Evolutionary conservation across 306 rosid genomes (phyloP).

Genomic region (Ammopiptanthus mongolicus): DNA sequence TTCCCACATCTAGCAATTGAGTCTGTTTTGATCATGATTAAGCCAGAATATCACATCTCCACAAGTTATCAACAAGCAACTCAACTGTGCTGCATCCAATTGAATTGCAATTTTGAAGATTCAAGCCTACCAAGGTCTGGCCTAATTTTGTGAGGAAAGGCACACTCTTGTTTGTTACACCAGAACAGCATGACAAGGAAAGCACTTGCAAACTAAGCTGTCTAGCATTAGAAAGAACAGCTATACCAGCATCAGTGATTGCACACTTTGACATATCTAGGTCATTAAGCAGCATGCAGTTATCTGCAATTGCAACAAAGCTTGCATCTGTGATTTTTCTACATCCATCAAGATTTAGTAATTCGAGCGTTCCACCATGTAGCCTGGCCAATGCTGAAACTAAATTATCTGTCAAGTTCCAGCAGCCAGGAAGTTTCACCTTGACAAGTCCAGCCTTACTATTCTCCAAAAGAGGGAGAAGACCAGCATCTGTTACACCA

Average conservation of each 20-base stretch:
- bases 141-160: constrained; percentile 64
- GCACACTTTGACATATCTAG: constrained; percentile 70
- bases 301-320: constrained; percentile 57
- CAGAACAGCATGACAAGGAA: constrained; percentile 73
- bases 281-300: constrained; percentile 69
- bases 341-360: constrained; percentile 83
- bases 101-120: constrained; percentile 66
- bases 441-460: constrained; percentile 61
- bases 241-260: constrained; percentile 58
- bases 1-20: too few species aligned
- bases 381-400: constrained; percentile 55
- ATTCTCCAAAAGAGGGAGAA: constrained; percentile 67
- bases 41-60: constrained; percentile 87
- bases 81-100: constrained; percentile 52
- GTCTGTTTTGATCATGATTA: too few species aligned
- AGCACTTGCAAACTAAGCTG: constrained; percentile 68
- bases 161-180: constrained; percentile 55
- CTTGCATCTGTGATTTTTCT: constrained; percentile 70
- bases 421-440: constrained; percentile 74
- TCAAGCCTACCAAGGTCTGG: constrained; percentile 64
- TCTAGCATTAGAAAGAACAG: constrained; percentile 46
- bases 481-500: constrained; percentile 76
- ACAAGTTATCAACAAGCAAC: constrained; percentile 59
- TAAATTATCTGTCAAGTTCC: constrained; percentile 66
- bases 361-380: constrained; percentile 73